A percentile compares a stretch with the other conserved stretches of the same genome.
phyloP scores from a whole-genome alignment of 1,139 yeast genomes.

The Geotrichum histeridarum region DNA sequence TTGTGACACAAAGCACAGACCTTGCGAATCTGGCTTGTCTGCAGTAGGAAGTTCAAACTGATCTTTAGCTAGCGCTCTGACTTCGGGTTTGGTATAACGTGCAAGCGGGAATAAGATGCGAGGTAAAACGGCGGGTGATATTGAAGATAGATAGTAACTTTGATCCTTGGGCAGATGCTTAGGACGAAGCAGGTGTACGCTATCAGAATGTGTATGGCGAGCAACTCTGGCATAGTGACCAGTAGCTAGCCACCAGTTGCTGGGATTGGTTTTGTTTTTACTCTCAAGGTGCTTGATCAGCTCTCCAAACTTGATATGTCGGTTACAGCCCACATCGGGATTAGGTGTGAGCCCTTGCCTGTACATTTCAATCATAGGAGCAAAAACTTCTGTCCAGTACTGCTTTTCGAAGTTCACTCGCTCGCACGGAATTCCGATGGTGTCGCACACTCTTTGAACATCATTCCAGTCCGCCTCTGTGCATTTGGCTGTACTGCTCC shows the following conservation, averaged over 20 bases:
- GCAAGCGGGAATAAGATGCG: constrained; percentile 75
- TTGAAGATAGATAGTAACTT: constrained; percentile 77
- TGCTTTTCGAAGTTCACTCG: constrained; percentile 82
- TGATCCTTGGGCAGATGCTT: constrained; percentile 70
- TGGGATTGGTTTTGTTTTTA: constrained; percentile 20
- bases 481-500: constrained; percentile 43
- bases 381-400: constrained; percentile 88
- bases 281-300: constrained; percentile 51
- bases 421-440: constrained; percentile 62
- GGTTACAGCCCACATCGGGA: constrained; percentile 88
- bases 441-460: constrained; percentile 59
- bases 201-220: constrained; percentile 32
- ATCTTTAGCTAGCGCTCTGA: constrained; percentile 59
- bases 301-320: constrained; percentile 78
- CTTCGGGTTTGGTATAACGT: constrained; percentile 64
- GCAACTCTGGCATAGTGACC: constrained; percentile 83
- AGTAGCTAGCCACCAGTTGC: constrained; percentile 78
- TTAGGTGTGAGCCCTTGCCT: constrained; percentile 79
- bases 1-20: constrained; percentile 85
- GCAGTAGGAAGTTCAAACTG: constrained; percentile 55
- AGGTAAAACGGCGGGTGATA: constrained; percentile 46
- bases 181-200: constrained; percentile 54
- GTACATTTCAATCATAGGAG: constrained; percentile 80
- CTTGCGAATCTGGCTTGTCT: constrained; percentile 85
- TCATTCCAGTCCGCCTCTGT: constrained; percentile 85